A percentile compares a stretch with the other conserved stretches of the same genome.
Conservation (phyloP, 257 asterid genomes). For the Solanum appendiculatum region DNA sequence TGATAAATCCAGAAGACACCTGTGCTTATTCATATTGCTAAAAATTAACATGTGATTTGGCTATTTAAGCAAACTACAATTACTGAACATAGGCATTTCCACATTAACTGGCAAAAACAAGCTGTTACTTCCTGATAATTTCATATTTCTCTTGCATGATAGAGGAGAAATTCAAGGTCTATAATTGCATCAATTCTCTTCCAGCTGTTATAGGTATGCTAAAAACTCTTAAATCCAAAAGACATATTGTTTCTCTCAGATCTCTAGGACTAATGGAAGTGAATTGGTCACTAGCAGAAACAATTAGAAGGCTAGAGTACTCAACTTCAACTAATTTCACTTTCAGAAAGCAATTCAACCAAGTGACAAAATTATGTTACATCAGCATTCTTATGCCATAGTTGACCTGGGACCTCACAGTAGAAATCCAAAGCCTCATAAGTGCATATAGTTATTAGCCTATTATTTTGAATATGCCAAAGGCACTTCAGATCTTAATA, state of each 20-base stretch:
- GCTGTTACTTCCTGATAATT: neutral
- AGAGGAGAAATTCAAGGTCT: neutral
- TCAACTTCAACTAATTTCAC: neutral
- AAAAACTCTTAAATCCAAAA: neutral
- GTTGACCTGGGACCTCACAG: neutral
- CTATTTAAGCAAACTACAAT: neutral
- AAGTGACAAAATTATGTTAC: neutral
- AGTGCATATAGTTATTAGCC: neutral
- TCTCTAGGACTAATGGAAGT: neutral
- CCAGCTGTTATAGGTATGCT: neutral
- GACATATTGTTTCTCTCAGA: neutral
- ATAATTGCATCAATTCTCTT: neutral
- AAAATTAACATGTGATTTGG: neutral
- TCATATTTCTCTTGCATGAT: neutral
- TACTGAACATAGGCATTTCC: neutral
- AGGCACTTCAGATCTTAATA: neutral
- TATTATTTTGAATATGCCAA: neutral
- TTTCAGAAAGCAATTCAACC: neutral
- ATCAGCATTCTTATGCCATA: neutral
- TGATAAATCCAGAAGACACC: neutral
- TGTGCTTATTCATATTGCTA: neutral
- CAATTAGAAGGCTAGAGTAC: neutral
- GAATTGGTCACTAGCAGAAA: neutral
- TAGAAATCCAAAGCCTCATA: neutral
- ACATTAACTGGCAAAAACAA: neutral